Conservation (phyloP, 1,284 basidiomycete genomes). For the Blastosporella zonata region DNA sequence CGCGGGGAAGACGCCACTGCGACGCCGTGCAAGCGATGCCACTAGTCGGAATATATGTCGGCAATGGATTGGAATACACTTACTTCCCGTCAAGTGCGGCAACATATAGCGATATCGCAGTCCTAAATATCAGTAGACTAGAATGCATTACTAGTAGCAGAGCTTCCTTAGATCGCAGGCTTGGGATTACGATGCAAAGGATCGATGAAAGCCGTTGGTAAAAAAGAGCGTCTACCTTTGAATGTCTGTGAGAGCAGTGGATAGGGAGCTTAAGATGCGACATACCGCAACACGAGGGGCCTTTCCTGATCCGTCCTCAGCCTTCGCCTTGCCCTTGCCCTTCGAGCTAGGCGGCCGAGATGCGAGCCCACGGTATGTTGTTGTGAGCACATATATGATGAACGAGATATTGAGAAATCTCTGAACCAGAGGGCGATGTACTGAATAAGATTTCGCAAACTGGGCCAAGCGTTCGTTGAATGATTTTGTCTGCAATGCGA, state of each 20-base stretch:
- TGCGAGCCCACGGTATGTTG: conserved; percentile 54
- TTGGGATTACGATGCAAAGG: conserved; percentile 87
- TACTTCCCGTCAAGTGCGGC: conserved; percentile 92
- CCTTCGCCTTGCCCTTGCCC: conserved; percentile 30
- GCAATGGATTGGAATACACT: conserved; percentile 26
- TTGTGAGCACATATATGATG: conserved; percentile 57
- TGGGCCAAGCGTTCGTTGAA: conserved; percentile 35
- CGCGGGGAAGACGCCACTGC: no score
- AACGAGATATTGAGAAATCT: conserved; percentile 62
- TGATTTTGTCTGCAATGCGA: conserved; percentile 29
- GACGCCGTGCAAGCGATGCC: neutral
- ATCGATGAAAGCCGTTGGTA: conserved; percentile 79
- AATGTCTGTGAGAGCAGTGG: conserved; percentile 6
- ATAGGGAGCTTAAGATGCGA: conserved; percentile 7
- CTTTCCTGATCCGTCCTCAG: conserved; percentile 35
- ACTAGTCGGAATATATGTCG: neutral
- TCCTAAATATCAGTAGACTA: conserved; percentile 83
- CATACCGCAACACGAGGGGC: conserved; percentile 65
- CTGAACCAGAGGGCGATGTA: conserved; percentile 69
- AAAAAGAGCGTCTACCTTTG: conserved; percentile 87
- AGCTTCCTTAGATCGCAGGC: conserved; percentile 82
- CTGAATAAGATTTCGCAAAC: conserved; percentile 51
- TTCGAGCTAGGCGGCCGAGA: conserved; percentile 39
- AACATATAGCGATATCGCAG: conserved; percentile 92
- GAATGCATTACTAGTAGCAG: conserved; percentile 86